Percentiles rank a stretch among this genome's conserved stretches.
Conservation (phyloP, 345 rosid genomes). For the Pistacia vera region DNA sequence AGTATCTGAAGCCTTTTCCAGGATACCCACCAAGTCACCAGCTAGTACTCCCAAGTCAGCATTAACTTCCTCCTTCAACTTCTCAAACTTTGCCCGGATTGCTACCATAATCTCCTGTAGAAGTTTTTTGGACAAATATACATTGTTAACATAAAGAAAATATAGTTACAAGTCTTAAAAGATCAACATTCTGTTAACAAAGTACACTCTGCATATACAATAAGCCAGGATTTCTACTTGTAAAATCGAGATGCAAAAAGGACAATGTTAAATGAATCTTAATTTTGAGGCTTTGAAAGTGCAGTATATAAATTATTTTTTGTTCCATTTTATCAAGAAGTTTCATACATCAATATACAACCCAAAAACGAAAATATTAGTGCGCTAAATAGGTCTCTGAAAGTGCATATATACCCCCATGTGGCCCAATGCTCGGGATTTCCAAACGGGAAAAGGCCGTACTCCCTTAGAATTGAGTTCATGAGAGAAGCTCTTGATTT, state of each 20-base stretch:
- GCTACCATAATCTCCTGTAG: conserved; percentile 83
- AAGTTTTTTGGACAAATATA: conserved; percentile 9
- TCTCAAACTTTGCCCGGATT: conserved; percentile 78
- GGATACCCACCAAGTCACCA: conserved; percentile 81
- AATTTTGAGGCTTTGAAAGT: background rate
- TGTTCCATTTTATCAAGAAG: background rate
- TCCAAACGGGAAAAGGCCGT: conserved; percentile 85
- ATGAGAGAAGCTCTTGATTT: conserved; percentile 94
- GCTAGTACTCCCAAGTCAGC: conserved; percentile 88
- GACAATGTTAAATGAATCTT: background rate
- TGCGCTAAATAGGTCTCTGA: background rate
- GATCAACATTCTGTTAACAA: background rate
- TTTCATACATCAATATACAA: background rate
- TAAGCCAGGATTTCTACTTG: background rate
- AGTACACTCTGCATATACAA: background rate
- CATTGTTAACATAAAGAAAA: background rate
- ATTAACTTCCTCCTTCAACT: conserved; percentile 89
- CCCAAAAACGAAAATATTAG: background rate
- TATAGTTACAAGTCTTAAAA: background rate
- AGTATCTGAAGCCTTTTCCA: conserved; percentile 63
- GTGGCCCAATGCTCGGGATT: conserved; percentile 82
- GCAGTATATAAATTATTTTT: background rate
- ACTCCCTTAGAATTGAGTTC: conserved; percentile 99
- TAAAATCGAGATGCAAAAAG: background rate
- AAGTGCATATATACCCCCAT: conserved; percentile 63